Conservation (phyloP, 2,329 filamentous ascomycete species). For the Diplodia intermedia region DNA sequence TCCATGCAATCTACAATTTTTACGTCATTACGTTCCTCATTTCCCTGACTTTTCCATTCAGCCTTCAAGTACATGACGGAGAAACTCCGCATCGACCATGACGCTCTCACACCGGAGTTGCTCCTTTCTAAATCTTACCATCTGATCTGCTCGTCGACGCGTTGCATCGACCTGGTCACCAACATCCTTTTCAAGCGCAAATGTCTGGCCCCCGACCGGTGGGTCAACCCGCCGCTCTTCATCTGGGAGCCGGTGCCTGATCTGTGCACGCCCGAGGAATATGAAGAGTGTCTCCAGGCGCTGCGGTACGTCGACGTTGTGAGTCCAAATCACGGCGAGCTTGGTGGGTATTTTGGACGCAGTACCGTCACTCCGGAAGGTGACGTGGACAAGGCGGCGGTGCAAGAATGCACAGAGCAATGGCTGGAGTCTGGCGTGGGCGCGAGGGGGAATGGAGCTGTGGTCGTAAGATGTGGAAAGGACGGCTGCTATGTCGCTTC, state of each 20-base stretch:
- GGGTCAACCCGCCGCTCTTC: slow-evolving; percentile 68
- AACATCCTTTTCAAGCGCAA: slow-evolving; percentile 67
- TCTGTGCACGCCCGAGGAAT: slow-evolving; percentile 73
- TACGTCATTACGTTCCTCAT: slow-evolving; percentile 9
- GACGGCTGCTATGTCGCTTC: slow-evolving; percentile 68
- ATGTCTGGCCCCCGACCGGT: slow-evolving; percentile 38
- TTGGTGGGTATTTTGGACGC: slow-evolving; percentile 81
- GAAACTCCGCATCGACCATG: slow-evolving; percentile 79
- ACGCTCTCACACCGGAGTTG: slow-evolving; percentile 70
- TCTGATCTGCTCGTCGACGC: slow-evolving; percentile 79
- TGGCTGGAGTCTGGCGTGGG: slow-evolving; percentile 50
- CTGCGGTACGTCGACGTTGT: slow-evolving; percentile 64
- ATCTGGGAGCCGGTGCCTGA: slow-evolving; percentile 97
- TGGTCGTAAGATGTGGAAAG: slow-evolving; percentile 75
- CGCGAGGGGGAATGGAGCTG: slow-evolving; percentile 53
- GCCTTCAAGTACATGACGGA: slow-evolving; percentile 88
- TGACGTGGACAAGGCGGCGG: slow-evolving; percentile 45
- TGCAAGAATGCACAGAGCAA: slow-evolving; percentile 51
- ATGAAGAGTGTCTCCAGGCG: slow-evolving; percentile 61
- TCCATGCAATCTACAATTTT: background rate
- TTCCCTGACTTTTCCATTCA: slow-evolving; percentile 33
- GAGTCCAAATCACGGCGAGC: slow-evolving; percentile 85
- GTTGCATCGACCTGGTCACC: slow-evolving; percentile 77
- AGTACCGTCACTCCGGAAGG: slow-evolving; percentile 38
- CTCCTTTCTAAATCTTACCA: slow-evolving; percentile 81